Evolutionary conservation across 306 rosid genomes (phyloP), one percentile per base, ranked within the genome.

Genomic region (Trifolium fragiferum): DNA sequence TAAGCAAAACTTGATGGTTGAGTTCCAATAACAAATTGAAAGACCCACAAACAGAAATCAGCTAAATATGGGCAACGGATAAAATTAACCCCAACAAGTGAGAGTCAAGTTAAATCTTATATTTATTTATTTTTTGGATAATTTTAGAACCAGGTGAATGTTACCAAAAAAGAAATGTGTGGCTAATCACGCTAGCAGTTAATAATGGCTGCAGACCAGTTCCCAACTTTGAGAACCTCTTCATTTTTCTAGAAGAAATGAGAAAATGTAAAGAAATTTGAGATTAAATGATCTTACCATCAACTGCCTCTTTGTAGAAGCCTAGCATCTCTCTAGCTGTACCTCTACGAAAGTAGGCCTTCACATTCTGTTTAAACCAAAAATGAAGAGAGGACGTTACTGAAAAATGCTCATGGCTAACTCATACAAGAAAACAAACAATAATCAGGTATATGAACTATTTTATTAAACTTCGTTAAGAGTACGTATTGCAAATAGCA

Each of bases 321-420:
- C 98, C 97, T 65, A 92, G 89, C 96, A 90, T 86, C 85, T 95
- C 99, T 78, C 98, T 85, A 16, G 99, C 93, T 20, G 92, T 86
- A 58, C 97, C 99, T 88, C 99, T 89, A 23, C 99, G 92, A 35
- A 90, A 86, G 84, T 86, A 89, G 67, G 99, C 96, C 73, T 95
- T 95, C 80, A 95, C 92, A 82, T 87, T 90, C 99, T 95, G 89
- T 40, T 79, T 62, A 83, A 83, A 64, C 67, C 57, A 75, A 8
- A 62, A 57, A 63, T 60, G 62, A 78, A 11, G 10, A 60, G 43
- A 18, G 66, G 57, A 44, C 44, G 58, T 66, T 68, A 57, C 9
- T 16, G 16, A 37, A 60, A 70, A 35, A 68, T 79, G 65, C 59
- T 40, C 44, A 30, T 6, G 53, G 44, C 12, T 25, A 51, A 54